Percentiles rank a stretch among this genome's conserved stretches.
Evolutionary conservation across 495 filamentous ascomycete genomes (phyloP).

Genomic region (Talaromyces adpressus): DNA sequence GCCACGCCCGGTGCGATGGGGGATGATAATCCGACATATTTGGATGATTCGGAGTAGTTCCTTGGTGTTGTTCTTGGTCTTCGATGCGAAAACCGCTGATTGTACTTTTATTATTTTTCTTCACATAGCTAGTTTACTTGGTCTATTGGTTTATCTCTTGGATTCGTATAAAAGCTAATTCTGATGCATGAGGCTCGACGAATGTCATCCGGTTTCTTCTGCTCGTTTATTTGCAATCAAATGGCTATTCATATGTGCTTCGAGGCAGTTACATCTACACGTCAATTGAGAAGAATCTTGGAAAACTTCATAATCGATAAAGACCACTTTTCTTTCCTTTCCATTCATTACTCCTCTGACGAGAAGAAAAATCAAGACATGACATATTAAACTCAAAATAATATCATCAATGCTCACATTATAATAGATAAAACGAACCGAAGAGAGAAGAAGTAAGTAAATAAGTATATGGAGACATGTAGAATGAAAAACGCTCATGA

Average conservation of each 20-base stretch:
- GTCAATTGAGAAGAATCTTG: too few relatives aligned
- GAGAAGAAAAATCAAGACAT: not conserved
- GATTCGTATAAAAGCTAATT: not conserved
- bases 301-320: too few relatives aligned
- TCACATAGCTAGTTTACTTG: not conserved
- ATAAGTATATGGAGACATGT: not conserved
- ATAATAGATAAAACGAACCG: not conserved
- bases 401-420: not conserved
- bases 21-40: conserved; percentile 54
- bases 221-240: too few relatives aligned
- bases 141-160: not conserved
- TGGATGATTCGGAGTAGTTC: conserved; percentile 42
- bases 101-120: not conserved
- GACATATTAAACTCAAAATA: not conserved
- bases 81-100: too few relatives aligned
- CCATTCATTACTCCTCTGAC: too few relatives aligned
- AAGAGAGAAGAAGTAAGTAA: not conserved
- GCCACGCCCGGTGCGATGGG: conserved; percentile 69
- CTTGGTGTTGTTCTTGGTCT: not conserved
- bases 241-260: not conserved
- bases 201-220: too few relatives aligned
- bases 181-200: not conserved
- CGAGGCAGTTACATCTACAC: not conserved
- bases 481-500: conserved; percentile 4
- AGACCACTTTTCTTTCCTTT: too few relatives aligned